Evolutionary conservation across 225 moss, liverwort and hornwort genomes (phyloP).

Genomic region (Bryum argenteum): DNA sequence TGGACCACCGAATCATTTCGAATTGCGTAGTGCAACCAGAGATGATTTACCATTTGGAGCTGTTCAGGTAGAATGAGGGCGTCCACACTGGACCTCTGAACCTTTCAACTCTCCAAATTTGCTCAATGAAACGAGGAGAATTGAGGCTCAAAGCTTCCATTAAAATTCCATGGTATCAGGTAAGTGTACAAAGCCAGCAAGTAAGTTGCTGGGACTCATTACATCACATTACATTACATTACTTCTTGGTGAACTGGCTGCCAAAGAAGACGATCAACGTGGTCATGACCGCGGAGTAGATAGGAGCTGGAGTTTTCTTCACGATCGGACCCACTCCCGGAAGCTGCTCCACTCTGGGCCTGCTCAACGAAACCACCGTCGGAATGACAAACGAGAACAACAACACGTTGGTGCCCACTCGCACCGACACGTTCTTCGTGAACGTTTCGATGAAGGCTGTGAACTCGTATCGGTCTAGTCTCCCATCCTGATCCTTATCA

Average conservation of each 20-base stretch:
- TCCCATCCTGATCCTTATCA: slow-evolving; percentile 71
- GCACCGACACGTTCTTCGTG: slow-evolving; percentile 52
- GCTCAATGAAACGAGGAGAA: no score
- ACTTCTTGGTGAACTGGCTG: slow-evolving; percentile 23
- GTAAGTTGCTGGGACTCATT: neutral
- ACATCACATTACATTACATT: neutral
- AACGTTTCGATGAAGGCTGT: slow-evolving; percentile 73
- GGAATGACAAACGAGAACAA: slow-evolving; percentile 74
- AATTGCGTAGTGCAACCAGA: no score
- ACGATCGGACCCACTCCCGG: slow-evolving; percentile 73
- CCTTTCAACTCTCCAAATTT: no score
- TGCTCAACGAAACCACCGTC: slow-evolving; percentile 66
- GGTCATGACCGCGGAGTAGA: slow-evolving; percentile 73
- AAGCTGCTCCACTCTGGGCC: slow-evolving; percentile 70
- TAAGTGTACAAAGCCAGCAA: no score
- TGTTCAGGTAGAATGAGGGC: no score
- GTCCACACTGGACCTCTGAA: no score
- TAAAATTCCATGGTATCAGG: no score
- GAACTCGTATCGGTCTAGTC: slow-evolving; percentile 73
- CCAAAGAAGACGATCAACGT: slow-evolving; percentile 58
- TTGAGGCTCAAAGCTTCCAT: no score
- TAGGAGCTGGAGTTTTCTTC: slow-evolving; percentile 60
- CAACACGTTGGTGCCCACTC: slow-evolving; percentile 64
- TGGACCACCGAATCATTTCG: no score
- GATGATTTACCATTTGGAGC: no score